Conservation (phyloP, 495 filamentous ascomycete genomes). For the Cairneyella variabilis region DNA sequence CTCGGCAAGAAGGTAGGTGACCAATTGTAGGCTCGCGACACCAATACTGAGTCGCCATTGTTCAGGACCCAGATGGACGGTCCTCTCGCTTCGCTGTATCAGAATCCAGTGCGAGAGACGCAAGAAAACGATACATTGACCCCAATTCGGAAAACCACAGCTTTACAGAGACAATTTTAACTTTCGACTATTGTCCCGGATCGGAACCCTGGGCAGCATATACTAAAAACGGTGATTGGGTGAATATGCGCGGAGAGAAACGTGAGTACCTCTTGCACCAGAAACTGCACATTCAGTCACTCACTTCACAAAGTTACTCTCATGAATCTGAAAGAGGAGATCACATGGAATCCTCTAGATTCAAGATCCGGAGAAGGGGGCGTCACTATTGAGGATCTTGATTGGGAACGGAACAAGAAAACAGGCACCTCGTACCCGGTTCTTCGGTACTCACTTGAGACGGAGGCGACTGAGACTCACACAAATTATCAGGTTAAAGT, state of each 20-base stretch:
- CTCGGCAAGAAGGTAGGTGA: background rate
- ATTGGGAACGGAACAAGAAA: background rate
- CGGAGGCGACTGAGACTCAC: background rate
- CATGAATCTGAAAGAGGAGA: background rate
- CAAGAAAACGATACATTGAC: background rate
- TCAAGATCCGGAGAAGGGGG: background rate
- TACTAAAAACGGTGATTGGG: background rate
- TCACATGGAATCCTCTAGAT: background rate
- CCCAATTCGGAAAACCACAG: background rate
- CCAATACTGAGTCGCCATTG: too few species aligned
- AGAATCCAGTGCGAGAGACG: background rate
- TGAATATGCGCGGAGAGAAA: background rate
- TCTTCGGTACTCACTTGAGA: slow-evolving; percentile 1
- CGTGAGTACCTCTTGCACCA: too few species aligned
- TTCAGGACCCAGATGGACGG: background rate
- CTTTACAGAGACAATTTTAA: slow-evolving; percentile 1
- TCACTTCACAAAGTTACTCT: background rate
- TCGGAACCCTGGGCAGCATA: background rate
- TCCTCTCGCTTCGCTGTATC: too few species aligned
- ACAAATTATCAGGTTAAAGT: background rate
- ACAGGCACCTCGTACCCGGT: background rate
- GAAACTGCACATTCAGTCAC: too few species aligned
- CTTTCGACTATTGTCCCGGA: background rate
- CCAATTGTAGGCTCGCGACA: too few species aligned
- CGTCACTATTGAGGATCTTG: background rate